A percentile compares a stretch with the other conserved stretches of the same genome.
These are phyloP conservation scores for Pseudotulostoma volvatum DNA, from an alignment of 495 filamentous ascomycete species.

Conservation along the genomic window DNA sequence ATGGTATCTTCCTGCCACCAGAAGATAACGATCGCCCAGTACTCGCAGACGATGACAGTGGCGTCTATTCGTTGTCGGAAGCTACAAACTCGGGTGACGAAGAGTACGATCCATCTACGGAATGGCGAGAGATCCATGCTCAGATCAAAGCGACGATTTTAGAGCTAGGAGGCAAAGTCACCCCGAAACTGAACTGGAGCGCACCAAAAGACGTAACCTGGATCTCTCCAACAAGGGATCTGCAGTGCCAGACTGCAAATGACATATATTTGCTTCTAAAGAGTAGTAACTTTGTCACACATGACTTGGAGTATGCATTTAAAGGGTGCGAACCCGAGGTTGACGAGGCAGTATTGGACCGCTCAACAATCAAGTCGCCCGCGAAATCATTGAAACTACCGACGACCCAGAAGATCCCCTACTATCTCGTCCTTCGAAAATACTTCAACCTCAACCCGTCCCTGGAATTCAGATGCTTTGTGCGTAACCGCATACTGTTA, in stretches of 20 bases:
- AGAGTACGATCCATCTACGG: slow-evolving; percentile 37
- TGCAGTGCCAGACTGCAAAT: slow-evolving; percentile 72
- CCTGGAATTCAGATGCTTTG: slow-evolving; percentile 90
- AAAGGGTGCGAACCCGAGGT: slow-evolving; percentile 48
- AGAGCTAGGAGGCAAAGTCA: slow-evolving; percentile 64
- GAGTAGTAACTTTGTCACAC: slow-evolving; percentile 79
- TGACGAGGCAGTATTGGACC: slow-evolving; percentile 2
- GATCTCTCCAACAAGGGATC: slow-evolving; percentile 78
- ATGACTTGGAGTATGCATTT: slow-evolving; percentile 87
- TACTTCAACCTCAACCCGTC: slow-evolving; percentile 76
- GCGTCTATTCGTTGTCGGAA: slow-evolving; percentile 23
- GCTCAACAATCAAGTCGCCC: slow-evolving; percentile 2
- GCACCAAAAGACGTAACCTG: slow-evolving; percentile 93
- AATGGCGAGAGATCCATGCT: slow-evolving; percentile 57
- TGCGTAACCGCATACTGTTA: slow-evolving; percentile 58
- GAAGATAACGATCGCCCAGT: slow-evolving; percentile 13
- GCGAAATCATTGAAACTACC: slow-evolving; percentile 4
- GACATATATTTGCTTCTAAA: slow-evolving; percentile 92
- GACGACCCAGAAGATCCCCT: slow-evolving; percentile 29
- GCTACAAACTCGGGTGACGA: slow-evolving; percentile 22
- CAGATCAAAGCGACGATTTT: slow-evolving; percentile 58
- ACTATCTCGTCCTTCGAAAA: slow-evolving; percentile 66
- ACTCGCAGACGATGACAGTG: slow-evolving; percentile 19
- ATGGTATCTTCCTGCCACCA: slow-evolving; percentile 78
- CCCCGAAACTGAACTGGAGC: slow-evolving; percentile 95